Base-by-base conservation (phyloP, 345 rosid species). In the Gossypium stocksii region DNA sequence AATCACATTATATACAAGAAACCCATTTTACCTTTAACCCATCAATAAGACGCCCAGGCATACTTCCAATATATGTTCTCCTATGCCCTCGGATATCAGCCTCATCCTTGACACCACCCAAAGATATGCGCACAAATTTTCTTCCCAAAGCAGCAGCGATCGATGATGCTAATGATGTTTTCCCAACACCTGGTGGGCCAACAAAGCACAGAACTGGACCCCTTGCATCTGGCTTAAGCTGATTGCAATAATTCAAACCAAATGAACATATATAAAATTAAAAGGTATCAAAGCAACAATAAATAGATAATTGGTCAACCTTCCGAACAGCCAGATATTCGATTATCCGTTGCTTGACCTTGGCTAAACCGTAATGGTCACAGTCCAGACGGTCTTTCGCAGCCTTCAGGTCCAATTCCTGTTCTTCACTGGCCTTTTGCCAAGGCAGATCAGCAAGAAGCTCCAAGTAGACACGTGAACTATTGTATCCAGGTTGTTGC, bases 181-280 rank as follows among this genome's bases (percentile, higher is more conserved):
- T 95, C 58, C 99, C 99, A 79, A 95, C 98, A 77, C 99, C 99
- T 57, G 99, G 99, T 68, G 99, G 98, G 70, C 99, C 99, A 85
- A 95, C 99, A 71, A 95, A 95, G 77, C 99, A 95, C 84, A 95
- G 82, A 41, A 95, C 90, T 23, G 99, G 98, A 72, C 99, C 99
- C 78, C 97, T 87, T 27, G 98, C 99, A 89, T 95, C 99, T 75
- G 99, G 99, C 81, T 95, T 95, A 63, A 95, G 99, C 98, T 94
- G 88, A 85, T 44, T 43, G 77, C 52, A 80, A 77, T n/a, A 60
- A 82, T 57, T 72, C 74, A 76, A 66, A 73, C 45, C 49, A 70
- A 64, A 82, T 70, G 66, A 79, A 73, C 76, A 73, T 79, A 59
- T 25, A 43, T 68, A 64, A 22, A 76, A 62, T 27, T 57, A 7